A percentile compares a stretch with the other conserved stretches of the same genome.
Evolutionary conservation across 768 basidiomycete genomes (phyloP).

Genomic region (Paxillus involutus): DNA sequence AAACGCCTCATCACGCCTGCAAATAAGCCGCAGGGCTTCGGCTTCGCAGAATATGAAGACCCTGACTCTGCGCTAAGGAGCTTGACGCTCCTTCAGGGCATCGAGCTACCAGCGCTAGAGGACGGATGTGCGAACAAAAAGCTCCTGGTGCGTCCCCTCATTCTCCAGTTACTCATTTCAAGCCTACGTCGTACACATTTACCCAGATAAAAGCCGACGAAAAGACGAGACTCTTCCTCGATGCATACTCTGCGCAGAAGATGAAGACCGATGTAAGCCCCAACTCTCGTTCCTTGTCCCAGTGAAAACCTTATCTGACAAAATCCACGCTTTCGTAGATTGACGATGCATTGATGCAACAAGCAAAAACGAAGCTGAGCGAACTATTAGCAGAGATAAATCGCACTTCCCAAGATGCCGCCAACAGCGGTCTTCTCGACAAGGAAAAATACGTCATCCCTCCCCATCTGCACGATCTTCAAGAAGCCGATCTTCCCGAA

Average conservation of each 20-base stretch:
- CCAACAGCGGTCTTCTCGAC: constrained; percentile 71
- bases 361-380: constrained; percentile 64
- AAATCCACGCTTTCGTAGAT: constrained; percentile 40
- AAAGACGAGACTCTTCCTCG: constrained; percentile 86
- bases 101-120: constrained; percentile 62
- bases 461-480: constrained; percentile 94
- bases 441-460: constrained; percentile 90
- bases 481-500: constrained; percentile 96
- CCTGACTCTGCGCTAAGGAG: constrained; percentile 88
- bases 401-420: constrained; percentile 69
- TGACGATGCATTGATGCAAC: constrained; percentile 64
- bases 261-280: constrained; percentile 76
- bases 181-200: constrained; percentile 38
- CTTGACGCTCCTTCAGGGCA: constrained; percentile 59
- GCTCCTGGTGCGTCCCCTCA: constrained; percentile 58
- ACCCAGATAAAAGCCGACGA: constrained; percentile 91
- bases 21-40: constrained; percentile 94
- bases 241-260: constrained; percentile 78
- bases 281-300: not conserved
- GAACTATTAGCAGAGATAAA: constrained; percentile 71
- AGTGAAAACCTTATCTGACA: not conserved
- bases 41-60: constrained; percentile 95
- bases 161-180: constrained; percentile 16
- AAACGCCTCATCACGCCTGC: constrained; percentile 91
- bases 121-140: constrained; percentile 63